These are phyloP conservation scores for Populus euphratica DNA, from an alignment of 345 rosid genomes.

Conservation along the genomic window DNA sequence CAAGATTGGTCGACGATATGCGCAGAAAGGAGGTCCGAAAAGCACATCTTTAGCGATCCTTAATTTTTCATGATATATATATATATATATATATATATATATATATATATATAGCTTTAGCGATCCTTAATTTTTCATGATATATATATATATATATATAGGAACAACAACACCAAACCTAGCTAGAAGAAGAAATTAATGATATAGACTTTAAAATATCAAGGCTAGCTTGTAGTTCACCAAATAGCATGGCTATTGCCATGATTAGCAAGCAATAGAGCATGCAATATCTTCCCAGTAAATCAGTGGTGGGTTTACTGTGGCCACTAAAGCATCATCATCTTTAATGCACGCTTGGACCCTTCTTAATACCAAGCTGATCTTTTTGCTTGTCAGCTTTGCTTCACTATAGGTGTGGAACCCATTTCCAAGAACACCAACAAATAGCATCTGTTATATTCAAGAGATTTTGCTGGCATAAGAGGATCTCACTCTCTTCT, in stretches of 20 bases:
- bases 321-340: conserved; percentile 19
- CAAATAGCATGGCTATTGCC: neutral
- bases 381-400: neutral
- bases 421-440: neutral
- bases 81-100: neutral
- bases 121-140: too few relatives aligned
- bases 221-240: neutral
- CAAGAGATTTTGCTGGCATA: conserved; percentile 6
- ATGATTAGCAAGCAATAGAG: neutral
- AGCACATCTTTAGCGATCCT: too few relatives aligned
- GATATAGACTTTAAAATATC: neutral
- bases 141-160: neutral
- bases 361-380: neutral
- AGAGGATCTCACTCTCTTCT: neutral
- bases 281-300: neutral
- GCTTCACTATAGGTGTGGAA: neutral
- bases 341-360: conserved; percentile 25
- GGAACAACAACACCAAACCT: neutral
- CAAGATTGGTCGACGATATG: too few relatives aligned
- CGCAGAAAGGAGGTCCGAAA: too few relatives aligned
- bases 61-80: too few relatives aligned
- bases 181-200: neutral
- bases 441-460: neutral
- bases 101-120: neutral
- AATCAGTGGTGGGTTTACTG: neutral